phyloP scores from a whole-genome alignment of 192 early-diverging fungal species.

The Backusella australiensis region DNA sequence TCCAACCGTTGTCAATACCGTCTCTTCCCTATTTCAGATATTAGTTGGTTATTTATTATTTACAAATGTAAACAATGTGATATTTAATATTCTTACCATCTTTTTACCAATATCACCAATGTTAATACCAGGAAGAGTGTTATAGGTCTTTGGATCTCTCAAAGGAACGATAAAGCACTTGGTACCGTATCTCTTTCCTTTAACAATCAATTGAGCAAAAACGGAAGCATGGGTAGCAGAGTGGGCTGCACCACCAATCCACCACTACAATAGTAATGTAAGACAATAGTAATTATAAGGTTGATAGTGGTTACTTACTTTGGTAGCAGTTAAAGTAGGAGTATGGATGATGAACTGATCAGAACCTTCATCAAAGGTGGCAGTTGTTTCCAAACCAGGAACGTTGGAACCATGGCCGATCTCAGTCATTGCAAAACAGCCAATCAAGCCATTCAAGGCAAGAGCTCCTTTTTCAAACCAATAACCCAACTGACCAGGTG shows the following conservation, averaged over 20 bases:
- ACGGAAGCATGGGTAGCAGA: slow-evolving; percentile 80
- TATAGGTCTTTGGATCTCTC: slow-evolving; percentile 78
- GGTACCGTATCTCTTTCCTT: slow-evolving; percentile 79
- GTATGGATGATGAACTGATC: slow-evolving; percentile 88
- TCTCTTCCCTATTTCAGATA: slow-evolving; percentile 52
- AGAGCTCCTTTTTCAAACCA: slow-evolving; percentile 86
- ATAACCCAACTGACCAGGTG: slow-evolving; percentile 78
- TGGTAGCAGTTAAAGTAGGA: slow-evolving; percentile 76
- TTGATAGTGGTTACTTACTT: slow-evolving; percentile 30
- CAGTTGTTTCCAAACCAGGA: slow-evolving; percentile 88
- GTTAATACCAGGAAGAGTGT: slow-evolving; percentile 78
- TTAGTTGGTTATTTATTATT: not conserved
- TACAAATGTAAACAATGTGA: not conserved
- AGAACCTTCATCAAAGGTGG: slow-evolving; percentile 78
- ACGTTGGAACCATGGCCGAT: slow-evolving; percentile 87
- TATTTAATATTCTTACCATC: slow-evolving; percentile 52
- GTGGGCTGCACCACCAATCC: slow-evolving; percentile 94
- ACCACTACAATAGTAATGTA: slow-evolving; percentile 55
- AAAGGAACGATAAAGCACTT: slow-evolving; percentile 90
- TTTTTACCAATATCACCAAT: slow-evolving; percentile 95
- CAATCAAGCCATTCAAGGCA: slow-evolving; percentile 77
- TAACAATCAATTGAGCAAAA: slow-evolving; percentile 84
- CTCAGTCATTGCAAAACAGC: slow-evolving; percentile 96
- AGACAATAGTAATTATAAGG: not conserved
- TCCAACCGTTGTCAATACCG: slow-evolving; percentile 92